Base-by-base conservation (phyloP, 352 stramenopile species). In the Phytophthora tubulina region DNA sequence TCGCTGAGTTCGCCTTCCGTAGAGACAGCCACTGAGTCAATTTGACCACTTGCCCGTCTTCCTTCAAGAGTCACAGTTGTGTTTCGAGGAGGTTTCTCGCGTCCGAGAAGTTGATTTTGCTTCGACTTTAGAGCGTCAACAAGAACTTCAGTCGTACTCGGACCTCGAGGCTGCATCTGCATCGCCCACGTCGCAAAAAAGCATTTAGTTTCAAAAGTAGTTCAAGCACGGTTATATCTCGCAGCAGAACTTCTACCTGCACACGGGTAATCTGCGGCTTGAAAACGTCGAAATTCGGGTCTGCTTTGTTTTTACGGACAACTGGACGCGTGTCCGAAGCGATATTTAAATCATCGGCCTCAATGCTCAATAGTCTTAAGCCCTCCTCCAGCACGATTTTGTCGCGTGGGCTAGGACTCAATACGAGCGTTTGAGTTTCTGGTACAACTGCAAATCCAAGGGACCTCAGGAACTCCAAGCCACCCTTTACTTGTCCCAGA, bases 221-320 rank as follows among this genome's bases (percentile, higher is more conserved):
- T 46, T 42, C 32, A 46, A 48, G 45, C 30, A 46, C 6, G 2
- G 5, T 46, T 14, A 14, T 31, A 30, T 10, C n/a, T 31, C 27
- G 31, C 41, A 52, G 2, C 17, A 50, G 39, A 15, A 54, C 13
- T 63, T 57, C 32, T 66, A 91, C 86, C 80, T 93, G 85, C 64
- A 93, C 81, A 17, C 90, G 85, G 8, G 86, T 95, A 70, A 97
- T 97, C 53, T 94, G 84, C 2, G 90, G 63, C 69, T 94, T 92
- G 78, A 87, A 97, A 13, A 92, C 85, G 63, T 96, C 85, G 51
- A 97, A 97, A 13, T 65, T 65, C 6, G 76, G 58, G 35, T 92
- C 76, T 35, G 55, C 46, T 46, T 71, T 53, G 17, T 73, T 63
- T 48, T 84, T 75, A 36, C 75, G 62, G 21, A 95, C 81, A 67